Conservation (phyloP, 2,329 filamentous ascomycete species). For the Cladosporium phlei region DNA sequence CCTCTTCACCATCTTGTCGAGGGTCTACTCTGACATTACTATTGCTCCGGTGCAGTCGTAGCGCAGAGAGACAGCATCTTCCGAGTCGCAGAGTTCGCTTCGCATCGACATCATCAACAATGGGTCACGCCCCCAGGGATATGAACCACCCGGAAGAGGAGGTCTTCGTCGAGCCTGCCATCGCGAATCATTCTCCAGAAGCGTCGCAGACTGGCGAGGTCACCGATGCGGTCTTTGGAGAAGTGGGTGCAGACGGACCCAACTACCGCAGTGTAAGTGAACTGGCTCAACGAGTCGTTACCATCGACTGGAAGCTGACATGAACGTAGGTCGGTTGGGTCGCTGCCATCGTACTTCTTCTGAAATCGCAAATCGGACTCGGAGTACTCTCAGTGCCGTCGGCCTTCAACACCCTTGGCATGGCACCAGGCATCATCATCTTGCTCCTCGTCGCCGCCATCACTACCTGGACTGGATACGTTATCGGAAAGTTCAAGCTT, state of each 20-base stretch:
- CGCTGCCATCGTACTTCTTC: conserved; percentile 41
- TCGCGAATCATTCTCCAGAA: conserved; percentile 1
- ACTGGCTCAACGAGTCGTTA: too few relatives aligned
- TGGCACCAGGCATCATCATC: conserved; percentile 47
- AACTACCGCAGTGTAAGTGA: conserved; percentile 25
- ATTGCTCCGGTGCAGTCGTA: neutral
- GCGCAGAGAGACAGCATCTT: conserved; percentile 1
- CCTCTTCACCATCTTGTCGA: neutral
- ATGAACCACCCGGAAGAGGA: conserved; percentile 8
- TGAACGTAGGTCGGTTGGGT: conserved; percentile 33
- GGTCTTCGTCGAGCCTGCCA: conserved; percentile 10
- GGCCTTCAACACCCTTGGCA: conserved; percentile 43
- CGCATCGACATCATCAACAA: neutral
- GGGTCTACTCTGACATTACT: conserved; percentile 3
- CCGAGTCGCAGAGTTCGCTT: conserved; percentile 1
- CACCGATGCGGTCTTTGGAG: conserved; percentile 20
- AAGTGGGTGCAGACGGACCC: conserved; percentile 17
- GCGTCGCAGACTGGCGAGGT: conserved; percentile 15
- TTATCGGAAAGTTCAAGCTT: conserved; percentile 50
- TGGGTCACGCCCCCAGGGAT: conserved; percentile 5
- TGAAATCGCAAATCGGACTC: conserved; percentile 45
- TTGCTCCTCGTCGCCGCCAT: conserved; percentile 40
- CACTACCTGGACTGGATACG: conserved; percentile 48
- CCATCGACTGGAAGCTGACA: conserved; percentile 3
- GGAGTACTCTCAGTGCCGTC: conserved; percentile 46